Evolutionary conservation across 257 asterid species (phyloP), one percentile per base, ranked within the genome.

Genomic region (Salvia splendens): DNA sequence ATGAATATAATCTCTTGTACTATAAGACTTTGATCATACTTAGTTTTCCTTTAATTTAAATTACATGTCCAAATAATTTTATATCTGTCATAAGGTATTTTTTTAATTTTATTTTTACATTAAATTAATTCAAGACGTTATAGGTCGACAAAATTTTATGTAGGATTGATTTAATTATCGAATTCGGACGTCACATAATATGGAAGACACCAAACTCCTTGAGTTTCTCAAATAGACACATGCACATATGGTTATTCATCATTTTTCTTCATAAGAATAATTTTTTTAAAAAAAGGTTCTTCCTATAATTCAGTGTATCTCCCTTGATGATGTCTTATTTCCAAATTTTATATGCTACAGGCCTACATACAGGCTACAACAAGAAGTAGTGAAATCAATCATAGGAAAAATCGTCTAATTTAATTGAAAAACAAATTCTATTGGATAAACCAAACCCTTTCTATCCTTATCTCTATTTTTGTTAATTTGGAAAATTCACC

Each of bases 401-500:
- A 50, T 50, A 20, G 17, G 50, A 24, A 14, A 12, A 50, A 70
- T 50, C 24, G 68, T 61, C 58, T 30, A 4, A 45, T 61, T 49
- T 72, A 35, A 35, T 52, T 47, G 14, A 66, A 17, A 54, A 28
- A 36, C 6, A n/a, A 33, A 71, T 47, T 51, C 51, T 14, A 70
- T 40, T 45, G 65, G 5, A 38, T 55, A 43, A 46, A 36, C 11
- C 4, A 43, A 46, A 36, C 11, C 4, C 15, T 46, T 53, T 54
- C 71, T 61, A 60, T 69, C 36, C 51, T 46, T 12, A 33, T 49
- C 20, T 65, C 53, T 12, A 66, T 24, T 61, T 61, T 48, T 38
- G 28, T 20, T 42, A 12, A 74, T 68, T 74, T 66, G 65, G 75
- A 64, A 33, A 61, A 41, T 60, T 51, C 57, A 61, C 30, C 68